Evolutionary conservation across 495 filamentous ascomycete genomes (phyloP).

Genomic region (Aspergillus ellipticus): DNA sequence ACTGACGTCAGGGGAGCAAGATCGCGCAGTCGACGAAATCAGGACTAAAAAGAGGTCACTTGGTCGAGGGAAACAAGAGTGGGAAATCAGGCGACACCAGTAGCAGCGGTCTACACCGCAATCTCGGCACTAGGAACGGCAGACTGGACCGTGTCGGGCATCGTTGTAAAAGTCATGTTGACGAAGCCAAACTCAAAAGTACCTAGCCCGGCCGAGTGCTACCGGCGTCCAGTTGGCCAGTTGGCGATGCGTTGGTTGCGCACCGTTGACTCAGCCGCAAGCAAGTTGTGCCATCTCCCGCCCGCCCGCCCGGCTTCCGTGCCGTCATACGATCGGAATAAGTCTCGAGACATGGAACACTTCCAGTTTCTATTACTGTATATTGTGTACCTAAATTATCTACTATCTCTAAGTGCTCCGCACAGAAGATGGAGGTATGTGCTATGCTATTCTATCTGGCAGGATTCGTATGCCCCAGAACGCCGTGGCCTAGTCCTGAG

Average conservation of each 20-base stretch:
- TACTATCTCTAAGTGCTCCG: too few species aligned
- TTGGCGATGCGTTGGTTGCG: constrained; percentile 12
- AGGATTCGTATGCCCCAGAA: too few species aligned
- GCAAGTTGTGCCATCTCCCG: constrained; percentile 1
- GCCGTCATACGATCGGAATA: not conserved
- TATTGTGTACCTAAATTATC: too few species aligned
- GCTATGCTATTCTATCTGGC: too few species aligned
- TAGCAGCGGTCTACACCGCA: not conserved
- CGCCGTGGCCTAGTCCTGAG: constrained; percentile 10
- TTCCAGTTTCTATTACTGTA: not conserved
- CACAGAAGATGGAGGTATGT: too few species aligned
- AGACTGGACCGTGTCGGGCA: constrained; percentile 1
- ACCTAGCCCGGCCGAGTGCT: not conserved
- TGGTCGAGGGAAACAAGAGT: not conserved
- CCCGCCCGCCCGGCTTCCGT: not conserved
- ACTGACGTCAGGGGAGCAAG: constrained; percentile 30
- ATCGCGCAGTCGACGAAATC: constrained; percentile 10
- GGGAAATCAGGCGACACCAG: not conserved
- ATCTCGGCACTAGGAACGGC: constrained; percentile 1
- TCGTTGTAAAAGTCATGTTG: constrained; percentile 6
- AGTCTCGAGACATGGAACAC: too few species aligned
- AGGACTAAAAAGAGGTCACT: constrained; percentile 1
- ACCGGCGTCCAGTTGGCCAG: too few species aligned
- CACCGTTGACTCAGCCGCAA: constrained; percentile 8
- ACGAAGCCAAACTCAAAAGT: constrained; percentile 10